Conservation (phyloP, 2,329 filamentous ascomycete genomes). For the Trichoderma harzianum region DNA sequence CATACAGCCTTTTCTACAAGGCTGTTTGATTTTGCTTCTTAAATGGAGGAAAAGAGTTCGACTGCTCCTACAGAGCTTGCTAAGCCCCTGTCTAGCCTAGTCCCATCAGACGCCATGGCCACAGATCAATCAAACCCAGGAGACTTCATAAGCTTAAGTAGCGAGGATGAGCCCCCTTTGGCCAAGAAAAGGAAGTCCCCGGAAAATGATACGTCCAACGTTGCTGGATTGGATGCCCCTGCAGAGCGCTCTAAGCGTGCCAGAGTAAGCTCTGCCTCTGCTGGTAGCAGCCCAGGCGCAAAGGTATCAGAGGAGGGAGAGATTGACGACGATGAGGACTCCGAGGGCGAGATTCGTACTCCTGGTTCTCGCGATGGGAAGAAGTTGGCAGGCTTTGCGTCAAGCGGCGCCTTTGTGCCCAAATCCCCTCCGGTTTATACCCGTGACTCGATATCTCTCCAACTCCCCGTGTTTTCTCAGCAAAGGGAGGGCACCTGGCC, state of each 20-base stretch:
- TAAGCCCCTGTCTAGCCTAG: background rate
- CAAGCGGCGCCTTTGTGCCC: slow-evolving; percentile 22
- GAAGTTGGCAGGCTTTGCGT: background rate
- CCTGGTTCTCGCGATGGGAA: background rate
- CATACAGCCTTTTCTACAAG: too few relatives aligned
- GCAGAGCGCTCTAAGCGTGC: slow-evolving; percentile 22
- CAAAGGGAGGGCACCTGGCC: slow-evolving; percentile 33
- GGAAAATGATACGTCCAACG: background rate
- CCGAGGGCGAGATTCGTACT: background rate
- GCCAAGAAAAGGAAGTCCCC: slow-evolving; percentile 13
- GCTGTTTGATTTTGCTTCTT: background rate
- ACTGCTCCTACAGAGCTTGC: background rate
- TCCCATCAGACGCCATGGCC: background rate
- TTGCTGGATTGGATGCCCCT: background rate
- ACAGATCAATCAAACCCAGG: slow-evolving; percentile 9
- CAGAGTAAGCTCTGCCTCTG: slow-evolving; percentile 18
- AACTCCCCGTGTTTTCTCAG: slow-evolving; percentile 28
- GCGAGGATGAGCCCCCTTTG: slow-evolving; percentile 11
- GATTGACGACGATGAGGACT: slow-evolving; percentile 26
- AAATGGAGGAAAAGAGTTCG: background rate
- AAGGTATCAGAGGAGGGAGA: slow-evolving; percentile 34
- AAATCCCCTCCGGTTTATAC: slow-evolving; percentile 24
- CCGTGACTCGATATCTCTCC: slow-evolving; percentile 24
- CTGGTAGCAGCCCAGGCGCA: background rate
- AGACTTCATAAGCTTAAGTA: slow-evolving; percentile 17